Evolutionary conservation across 2,329 filamentous ascomycete species (phyloP), one percentile per base, ranked within the genome.

Genomic region (Phialophora macrospora): DNA sequence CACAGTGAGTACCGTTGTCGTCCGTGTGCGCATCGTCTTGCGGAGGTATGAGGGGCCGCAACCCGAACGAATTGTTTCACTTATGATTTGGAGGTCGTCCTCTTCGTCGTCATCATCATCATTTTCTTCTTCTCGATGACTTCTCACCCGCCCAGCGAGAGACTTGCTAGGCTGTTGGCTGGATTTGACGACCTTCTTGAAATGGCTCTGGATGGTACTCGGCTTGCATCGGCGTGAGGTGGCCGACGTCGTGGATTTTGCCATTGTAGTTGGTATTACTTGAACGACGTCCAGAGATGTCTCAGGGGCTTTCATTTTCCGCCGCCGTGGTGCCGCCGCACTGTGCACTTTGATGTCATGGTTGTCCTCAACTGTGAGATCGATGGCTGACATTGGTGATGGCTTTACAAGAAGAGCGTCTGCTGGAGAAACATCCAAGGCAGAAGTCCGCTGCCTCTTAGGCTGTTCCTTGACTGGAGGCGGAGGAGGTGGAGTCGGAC

Each of bases 11-110:
- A 66, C 44, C 5, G 64, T 60, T 8, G n/a, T 52, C 9, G 20
- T 56, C 41, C 20, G 32, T 1, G 55, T 63, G 8, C 55, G 49
- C 4, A 11, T 20, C 28, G 26, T 60, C 28, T n/a, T 60, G 9
- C 58, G 46, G 24, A 26, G 12, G n/a, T 28, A 32, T 8, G n/a
- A n/a, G 2, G n/a, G 32, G 17, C 49, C 32, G 28, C 22, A 9
- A 17, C 7, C 14, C 6, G 5, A n/a, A 12, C 41, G 55, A 1
- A 17, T 62, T 6, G 49, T 55, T 22, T 61, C 55, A n/a, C 51
- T 49, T 24, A 66, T 60, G 14, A 63, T 30, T 30, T 60, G 32
- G 1, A 63, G 4, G 5, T 66, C 64, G 7, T 62, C 60, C 2
- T 62, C 60, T 17, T 34, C 55, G n/a, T 44, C 30, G 2, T 24